These are phyloP conservation scores for Trichophyton verrucosum DNA, from an alignment of 2,329 filamentous ascomycete species.

Conservation along the genomic window DNA sequence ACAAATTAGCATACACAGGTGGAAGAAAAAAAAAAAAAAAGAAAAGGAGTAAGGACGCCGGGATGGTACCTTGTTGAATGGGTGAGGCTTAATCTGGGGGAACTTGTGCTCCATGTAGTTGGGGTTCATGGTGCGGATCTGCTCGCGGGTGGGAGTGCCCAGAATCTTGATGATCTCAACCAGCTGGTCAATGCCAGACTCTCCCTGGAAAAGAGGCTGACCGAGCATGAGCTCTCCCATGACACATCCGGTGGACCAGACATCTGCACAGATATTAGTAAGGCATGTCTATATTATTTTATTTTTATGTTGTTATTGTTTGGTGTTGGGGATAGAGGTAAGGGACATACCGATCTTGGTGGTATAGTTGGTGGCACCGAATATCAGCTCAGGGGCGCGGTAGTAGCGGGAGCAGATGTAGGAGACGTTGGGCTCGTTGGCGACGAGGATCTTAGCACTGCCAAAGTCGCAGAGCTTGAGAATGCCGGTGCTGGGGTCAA, in stretches of 20 bases:
- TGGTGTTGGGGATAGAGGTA: too few relatives aligned
- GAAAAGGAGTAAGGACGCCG: too few relatives aligned
- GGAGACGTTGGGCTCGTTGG: constrained; percentile 97
- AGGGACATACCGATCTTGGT: constrained; percentile 84
- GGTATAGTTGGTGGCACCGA: constrained; percentile 97
- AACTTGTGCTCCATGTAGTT: constrained; percentile 99
- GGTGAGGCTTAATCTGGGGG: constrained; percentile 98
- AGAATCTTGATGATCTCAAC: constrained; percentile 99
- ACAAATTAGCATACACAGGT: background rate
- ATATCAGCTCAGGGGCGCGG: constrained; percentile 93
- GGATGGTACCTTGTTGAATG: constrained; percentile 68
- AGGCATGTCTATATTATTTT: background rate
- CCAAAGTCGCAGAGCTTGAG: constrained; percentile 98
- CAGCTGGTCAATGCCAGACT: constrained; percentile 95
- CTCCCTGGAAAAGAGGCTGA: constrained; percentile 92
- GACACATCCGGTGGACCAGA: constrained; percentile 98
- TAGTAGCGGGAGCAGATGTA: constrained; percentile 99
- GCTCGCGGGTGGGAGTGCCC: constrained; percentile 89
- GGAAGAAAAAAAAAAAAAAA: too few relatives aligned
- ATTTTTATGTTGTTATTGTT: background rate
- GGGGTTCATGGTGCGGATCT: constrained; percentile 99
- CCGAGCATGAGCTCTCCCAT: constrained; percentile 99
- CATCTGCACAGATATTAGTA: constrained; percentile 49
- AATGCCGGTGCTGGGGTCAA: constrained; percentile 82
- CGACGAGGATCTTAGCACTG: constrained; percentile 94